phyloP scores from a whole-genome alignment of 441 rosid genomes.

The California macrophylla region DNA sequence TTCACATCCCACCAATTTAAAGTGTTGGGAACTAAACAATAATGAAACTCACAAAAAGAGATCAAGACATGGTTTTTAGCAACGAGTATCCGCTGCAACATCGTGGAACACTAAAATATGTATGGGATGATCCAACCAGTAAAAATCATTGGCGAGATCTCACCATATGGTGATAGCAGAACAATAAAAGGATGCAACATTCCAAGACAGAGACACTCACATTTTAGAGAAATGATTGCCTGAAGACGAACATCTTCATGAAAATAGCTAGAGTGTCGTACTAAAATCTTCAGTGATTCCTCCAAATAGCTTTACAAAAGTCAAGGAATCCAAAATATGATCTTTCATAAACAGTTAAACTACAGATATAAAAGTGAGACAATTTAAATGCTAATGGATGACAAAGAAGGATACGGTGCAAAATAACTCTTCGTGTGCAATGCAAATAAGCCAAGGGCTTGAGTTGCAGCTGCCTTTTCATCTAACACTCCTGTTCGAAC shows the following conservation, averaged over 20 bases:
- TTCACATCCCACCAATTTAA: neutral
- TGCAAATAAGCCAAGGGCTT: slow-evolving; percentile 94
- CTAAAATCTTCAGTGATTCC: slow-evolving; percentile 75
- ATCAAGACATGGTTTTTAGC: neutral
- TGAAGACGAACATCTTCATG: slow-evolving; percentile 99
- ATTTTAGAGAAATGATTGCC: slow-evolving; percentile 70
- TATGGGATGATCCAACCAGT: too few species aligned
- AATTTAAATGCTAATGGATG: neutral
- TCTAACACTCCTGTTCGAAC: slow-evolving; percentile 93
- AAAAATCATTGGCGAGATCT: neutral
- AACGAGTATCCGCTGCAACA: too few species aligned
- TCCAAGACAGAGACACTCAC: slow-evolving; percentile 38
- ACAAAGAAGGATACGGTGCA: slow-evolving; percentile 70
- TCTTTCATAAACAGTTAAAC: neutral
- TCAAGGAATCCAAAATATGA: slow-evolving; percentile 36
- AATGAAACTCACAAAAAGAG: neutral
- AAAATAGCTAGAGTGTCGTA: slow-evolving; percentile 75
- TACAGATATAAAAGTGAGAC: neutral
- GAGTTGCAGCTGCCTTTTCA: slow-evolving; percentile 99
- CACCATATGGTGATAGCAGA: neutral
- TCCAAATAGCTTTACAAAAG: slow-evolving; percentile 63
- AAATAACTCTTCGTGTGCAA: slow-evolving; percentile 68
- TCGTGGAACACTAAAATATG: too few species aligned
- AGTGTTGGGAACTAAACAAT: neutral
- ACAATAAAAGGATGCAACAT: neutral